phyloP scores from a whole-genome alignment of 2,329 filamentous ascomycete genomes.

The Botryotinia convoluta region DNA sequence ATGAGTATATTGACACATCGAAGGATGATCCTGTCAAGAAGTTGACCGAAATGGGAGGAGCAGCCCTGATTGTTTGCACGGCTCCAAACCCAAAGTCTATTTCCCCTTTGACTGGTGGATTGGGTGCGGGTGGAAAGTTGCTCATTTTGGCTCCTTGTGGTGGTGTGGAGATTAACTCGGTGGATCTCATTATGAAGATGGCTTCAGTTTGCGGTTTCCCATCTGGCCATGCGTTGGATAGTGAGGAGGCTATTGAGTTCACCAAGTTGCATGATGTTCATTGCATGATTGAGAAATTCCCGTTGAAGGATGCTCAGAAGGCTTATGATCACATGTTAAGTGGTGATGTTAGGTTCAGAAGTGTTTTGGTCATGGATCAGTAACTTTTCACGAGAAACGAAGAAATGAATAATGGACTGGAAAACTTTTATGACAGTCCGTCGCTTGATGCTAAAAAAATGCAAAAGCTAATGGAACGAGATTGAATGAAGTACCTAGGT shows the following conservation, averaged over 20 bases:
- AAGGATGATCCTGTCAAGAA: constrained; percentile 48
- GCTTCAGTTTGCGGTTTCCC: constrained; percentile 62
- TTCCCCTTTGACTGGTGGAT: constrained; percentile 50
- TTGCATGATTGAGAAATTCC: constrained; percentile 64
- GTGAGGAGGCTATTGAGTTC: constrained; percentile 66
- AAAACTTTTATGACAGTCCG: too few species aligned
- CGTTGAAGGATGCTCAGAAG: constrained; percentile 47
- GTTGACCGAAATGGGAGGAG: constrained; percentile 58
- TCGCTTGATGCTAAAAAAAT: neutral
- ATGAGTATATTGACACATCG: constrained; percentile 57
- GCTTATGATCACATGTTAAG: constrained; percentile 35
- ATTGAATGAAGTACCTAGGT: neutral
- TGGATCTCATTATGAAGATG: constrained; percentile 48
- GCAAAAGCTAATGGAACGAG: neutral
- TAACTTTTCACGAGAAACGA: neutral
- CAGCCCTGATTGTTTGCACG: constrained; percentile 59
- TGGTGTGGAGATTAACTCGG: constrained; percentile 45
- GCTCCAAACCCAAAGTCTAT: constrained; percentile 59
- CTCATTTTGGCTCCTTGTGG: constrained; percentile 56
- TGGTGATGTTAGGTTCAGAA: constrained; percentile 34
- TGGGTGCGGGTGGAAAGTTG: constrained; percentile 55
- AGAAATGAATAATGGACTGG: neutral
- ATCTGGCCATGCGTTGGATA: constrained; percentile 60
- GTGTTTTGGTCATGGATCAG: constrained; percentile 32
- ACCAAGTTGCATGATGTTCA: constrained; percentile 58